Evolutionary conservation across 176 grass and related monocot genomes (phyloP), one percentile per base, ranked within the genome.

Genomic region (Triticum monococcum): DNA sequence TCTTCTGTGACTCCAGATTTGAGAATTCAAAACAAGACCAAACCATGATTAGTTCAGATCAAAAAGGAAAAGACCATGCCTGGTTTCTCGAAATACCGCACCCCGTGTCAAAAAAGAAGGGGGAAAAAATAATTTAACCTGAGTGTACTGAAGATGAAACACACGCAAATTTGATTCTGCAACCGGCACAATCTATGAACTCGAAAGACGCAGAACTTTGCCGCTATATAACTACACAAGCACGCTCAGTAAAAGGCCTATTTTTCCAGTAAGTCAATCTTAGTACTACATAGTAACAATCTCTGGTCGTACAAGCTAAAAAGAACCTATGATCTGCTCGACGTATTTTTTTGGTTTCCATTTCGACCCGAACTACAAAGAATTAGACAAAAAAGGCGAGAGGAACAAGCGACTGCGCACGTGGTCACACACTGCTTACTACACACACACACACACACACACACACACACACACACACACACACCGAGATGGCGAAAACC

Each of bases 351-450:
- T 20, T 33, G 25, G 50, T 80, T 56, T 26, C 13, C 43, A 7
- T 69, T 81, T 75, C 64, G 69, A 84, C 75, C 60, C n/a, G 18
- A 85, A 75, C 86, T 66, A 54, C 74, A 86, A 87, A 80, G 67
- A 84, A 86, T 63, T 68, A 31, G 59, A 67, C 25, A 65, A 65
- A 57, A 56, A 65, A 8, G 52, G 57, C 9, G 8, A 60, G 79
- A 86, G 60, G 83, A 86, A 75, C 63, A 30, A 30, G 28, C 28
- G 28, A 30, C 28, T 30, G 28, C 28, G 28, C 28, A 30, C 28
- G 28, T 30, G 28, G 28, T 30, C 28, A 12, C 33, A 30, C 30
- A 32, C 23, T 72, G 18, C 54, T 57, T 57, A 57, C 52, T 57
- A 56, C 52, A 43, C 84, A 78, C 72, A 59, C 13, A 67, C 32